Evolutionary conservation across 306 rosid species (phyloP).

Genomic region (Ziziphus jujuba): DNA sequence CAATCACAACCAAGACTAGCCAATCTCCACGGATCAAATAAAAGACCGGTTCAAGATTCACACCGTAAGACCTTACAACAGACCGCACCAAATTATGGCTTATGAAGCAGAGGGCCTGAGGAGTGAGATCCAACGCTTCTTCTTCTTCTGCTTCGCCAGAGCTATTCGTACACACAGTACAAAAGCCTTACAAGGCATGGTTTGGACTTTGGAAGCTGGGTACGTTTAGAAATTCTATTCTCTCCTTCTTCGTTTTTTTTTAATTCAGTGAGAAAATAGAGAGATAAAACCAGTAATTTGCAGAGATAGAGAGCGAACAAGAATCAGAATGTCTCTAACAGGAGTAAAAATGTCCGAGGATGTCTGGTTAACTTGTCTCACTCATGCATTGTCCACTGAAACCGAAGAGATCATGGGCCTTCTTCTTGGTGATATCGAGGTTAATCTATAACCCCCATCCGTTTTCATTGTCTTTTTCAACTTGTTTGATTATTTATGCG

Average conservation of each 20-base stretch:
- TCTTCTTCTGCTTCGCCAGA: too few relatives aligned
- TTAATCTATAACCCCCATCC: conserved; percentile 22
- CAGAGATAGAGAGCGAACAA: conserved; percentile 2
- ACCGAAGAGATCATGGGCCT: conserved; percentile 99
- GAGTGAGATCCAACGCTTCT: conserved; percentile 10
- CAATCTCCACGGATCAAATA: too few relatives aligned
- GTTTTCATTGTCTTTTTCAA: neutral
- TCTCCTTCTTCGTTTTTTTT: neutral
- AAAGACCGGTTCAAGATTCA: too few relatives aligned
- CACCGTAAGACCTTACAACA: neutral
- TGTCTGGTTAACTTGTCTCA: conserved; percentile 87
- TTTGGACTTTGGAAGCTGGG: neutral
- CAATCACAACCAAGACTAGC: too few relatives aligned
- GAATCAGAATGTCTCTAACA: conserved; percentile 64
- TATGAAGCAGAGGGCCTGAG: too few relatives aligned
- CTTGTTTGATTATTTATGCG: neutral
- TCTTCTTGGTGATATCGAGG: conserved; percentile 95
- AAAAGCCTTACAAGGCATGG: neutral
- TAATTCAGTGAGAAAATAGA: neutral
- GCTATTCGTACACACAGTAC: too few relatives aligned
- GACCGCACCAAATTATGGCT: neutral
- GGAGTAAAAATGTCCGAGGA: conserved; percentile 90
- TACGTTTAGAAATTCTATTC: neutral
- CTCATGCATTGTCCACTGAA: conserved; percentile 96
- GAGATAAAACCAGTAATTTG: neutral